Evolutionary conservation across 1,139 yeast species (phyloP).

Genomic region (Suhomyces panamericanus): DNA sequence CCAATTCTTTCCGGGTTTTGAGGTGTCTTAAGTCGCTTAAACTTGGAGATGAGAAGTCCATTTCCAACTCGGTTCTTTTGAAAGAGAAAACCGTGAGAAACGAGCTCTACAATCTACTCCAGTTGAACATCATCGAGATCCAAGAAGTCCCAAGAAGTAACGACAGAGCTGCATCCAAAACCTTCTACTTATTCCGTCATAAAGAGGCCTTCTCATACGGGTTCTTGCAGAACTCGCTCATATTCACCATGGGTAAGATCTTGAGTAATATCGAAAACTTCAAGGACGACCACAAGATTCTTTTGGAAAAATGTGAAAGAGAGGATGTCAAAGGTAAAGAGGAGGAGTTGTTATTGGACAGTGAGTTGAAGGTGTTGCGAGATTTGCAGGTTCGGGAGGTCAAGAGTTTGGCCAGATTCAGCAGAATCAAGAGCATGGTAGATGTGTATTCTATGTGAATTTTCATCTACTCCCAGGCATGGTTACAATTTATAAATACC

Average conservation of each 20-base stretch:
- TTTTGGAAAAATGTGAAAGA: slow-evolving; percentile 45
- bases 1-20: slow-evolving; percentile 60
- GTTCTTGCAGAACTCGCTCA: slow-evolving; percentile 33
- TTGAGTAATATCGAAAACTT: slow-evolving; percentile 56
- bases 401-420: slow-evolving; percentile 51
- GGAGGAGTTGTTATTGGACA: slow-evolving; percentile 66
- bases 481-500: slow-evolving; percentile 15
- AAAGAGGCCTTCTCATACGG: slow-evolving; percentile 63
- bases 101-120: slow-evolving; percentile 55
- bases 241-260: slow-evolving; percentile 57
- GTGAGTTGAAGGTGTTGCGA: slow-evolving; percentile 72
- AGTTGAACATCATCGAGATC: slow-evolving; percentile 62
- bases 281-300: slow-evolving; percentile 61
- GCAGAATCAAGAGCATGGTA: slow-evolving; percentile 55
- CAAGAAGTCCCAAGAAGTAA: slow-evolving; percentile 94
- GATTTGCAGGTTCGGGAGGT: slow-evolving; percentile 60
- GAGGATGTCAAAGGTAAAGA: slow-evolving; percentile 89
- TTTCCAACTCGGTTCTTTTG: slow-evolving; percentile 72
- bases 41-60: slow-evolving; percentile 81
- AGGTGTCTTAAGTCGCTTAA: slow-evolving; percentile 67
- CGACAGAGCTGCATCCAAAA: slow-evolving; percentile 88
- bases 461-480: not conserved
- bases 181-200: slow-evolving; percentile 80
- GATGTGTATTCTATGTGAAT: slow-evolving; percentile 35
- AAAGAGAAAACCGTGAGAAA: slow-evolving; percentile 76